Conservation (phyloP, 2,329 filamentous ascomycete species). For the Cercospora brassicicola region DNA sequence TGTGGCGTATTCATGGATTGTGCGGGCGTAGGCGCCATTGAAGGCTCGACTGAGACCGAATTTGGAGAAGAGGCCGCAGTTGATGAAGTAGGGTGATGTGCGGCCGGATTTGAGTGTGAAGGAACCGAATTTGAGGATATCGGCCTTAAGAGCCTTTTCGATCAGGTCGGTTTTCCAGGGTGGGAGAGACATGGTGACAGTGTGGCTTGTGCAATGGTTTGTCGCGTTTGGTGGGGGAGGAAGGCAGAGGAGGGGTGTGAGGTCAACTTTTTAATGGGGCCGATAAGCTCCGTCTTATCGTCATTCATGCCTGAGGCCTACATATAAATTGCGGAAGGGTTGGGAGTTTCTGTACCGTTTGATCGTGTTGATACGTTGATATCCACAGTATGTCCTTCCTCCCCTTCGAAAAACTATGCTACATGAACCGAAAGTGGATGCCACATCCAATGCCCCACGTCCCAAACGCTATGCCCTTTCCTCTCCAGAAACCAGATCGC, state of each 20-base stretch:
- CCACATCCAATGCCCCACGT: neutral
- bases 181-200: conserved; percentile 28
- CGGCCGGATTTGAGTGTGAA: conserved; percentile 93
- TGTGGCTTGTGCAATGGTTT: neutral
- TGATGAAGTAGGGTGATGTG: conserved; percentile 94
- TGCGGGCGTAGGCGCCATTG: conserved; percentile 74
- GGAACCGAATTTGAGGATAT: conserved; percentile 75
- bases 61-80: conserved; percentile 86
- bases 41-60: conserved; percentile 75
- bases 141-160: conserved; percentile 64
- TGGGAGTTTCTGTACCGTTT: neutral
- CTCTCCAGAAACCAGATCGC: neutral
- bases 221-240: neutral
- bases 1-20: conserved; percentile 51
- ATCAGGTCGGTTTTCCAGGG: conserved; percentile 74
- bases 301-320: conserved; percentile 2
- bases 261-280: conserved; percentile 5
- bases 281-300: conserved; percentile 3
- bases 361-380: neutral
- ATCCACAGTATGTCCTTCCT: neutral
- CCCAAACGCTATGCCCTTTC: neutral
- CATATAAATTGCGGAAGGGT: neutral
- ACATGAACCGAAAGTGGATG: conserved; percentile 1
- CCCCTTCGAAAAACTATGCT: conserved; percentile 6
- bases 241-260: neutral